These are phyloP conservation scores for Kalanchoe fedtschenkoi DNA, from an alignment of 164 flowering plant species.

Conservation along the genomic window DNA sequence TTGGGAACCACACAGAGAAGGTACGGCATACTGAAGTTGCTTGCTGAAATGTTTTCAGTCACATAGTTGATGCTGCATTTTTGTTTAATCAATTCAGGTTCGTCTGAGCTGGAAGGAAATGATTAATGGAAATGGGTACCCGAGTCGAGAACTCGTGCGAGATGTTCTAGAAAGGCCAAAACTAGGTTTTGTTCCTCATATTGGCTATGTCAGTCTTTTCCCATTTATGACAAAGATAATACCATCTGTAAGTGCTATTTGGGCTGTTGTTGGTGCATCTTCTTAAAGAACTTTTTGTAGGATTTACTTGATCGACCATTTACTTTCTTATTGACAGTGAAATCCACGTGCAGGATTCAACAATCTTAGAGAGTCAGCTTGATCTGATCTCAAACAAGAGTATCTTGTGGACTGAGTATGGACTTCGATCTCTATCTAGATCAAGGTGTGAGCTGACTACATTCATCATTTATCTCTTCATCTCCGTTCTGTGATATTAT, in stretches of 20 bases:
- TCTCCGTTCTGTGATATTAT: not conserved
- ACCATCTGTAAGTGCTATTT: constrained; percentile 61
- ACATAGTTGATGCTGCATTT: not conserved
- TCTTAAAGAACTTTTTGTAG: not conserved
- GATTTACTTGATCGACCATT: not conserved
- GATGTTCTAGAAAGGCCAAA: constrained; percentile 57
- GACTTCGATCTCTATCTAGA: constrained; percentile 80
- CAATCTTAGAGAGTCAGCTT: constrained; percentile 77
- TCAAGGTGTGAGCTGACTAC: constrained; percentile 47
- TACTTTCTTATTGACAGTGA: not conserved
- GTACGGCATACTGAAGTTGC: constrained; percentile 22
- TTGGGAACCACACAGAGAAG: constrained; percentile 87
- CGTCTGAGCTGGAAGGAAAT: constrained; percentile 60
- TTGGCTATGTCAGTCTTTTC: constrained; percentile 95
- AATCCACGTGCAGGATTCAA: constrained; percentile 41
- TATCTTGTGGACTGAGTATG: constrained; percentile 75
- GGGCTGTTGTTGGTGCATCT: not conserved
- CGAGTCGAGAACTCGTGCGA: constrained; percentile 53
- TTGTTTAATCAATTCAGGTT: constrained; percentile 34
- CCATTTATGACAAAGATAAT: constrained; percentile 75
- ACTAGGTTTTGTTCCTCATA: constrained; percentile 73
- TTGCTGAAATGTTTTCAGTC: not conserved
- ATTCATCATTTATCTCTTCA: not conserved
- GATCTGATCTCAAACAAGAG: constrained; percentile 77
- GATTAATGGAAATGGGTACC: constrained; percentile 23